A percentile compares a stretch with the other conserved stretches of the same genome.
phyloP scores from a whole-genome alignment of 2,329 filamentous ascomycete species.

The Penicillium sp. region DNA sequence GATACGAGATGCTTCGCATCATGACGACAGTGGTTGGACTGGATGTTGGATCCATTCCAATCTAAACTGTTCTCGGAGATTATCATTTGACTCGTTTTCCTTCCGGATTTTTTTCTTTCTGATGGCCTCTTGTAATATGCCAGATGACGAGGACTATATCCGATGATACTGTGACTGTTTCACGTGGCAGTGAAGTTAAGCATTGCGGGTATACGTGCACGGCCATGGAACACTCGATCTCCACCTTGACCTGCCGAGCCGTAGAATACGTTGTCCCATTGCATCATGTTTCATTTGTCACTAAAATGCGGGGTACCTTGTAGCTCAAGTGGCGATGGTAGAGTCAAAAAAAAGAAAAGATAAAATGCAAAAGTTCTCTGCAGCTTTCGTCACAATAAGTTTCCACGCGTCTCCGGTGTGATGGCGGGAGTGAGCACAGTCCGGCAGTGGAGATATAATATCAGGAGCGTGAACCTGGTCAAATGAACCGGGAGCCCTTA shows the following conservation, averaged over 20 bases:
- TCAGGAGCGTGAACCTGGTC: neutral
- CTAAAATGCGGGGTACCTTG: slow-evolving; percentile 14
- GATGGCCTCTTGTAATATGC: neutral
- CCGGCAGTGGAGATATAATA: neutral
- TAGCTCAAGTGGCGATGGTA: neutral
- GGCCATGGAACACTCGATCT: slow-evolving; percentile 8
- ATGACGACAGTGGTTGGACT: neutral
- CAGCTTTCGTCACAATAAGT: slow-evolving; percentile 11
- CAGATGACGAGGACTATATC: neutral
- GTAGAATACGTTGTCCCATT: slow-evolving; percentile 1
- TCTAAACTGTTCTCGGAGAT: neutral
- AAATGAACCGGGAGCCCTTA: neutral
- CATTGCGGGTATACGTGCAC: slow-evolving; percentile 14
- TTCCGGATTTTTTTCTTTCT: neutral
- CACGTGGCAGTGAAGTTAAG: slow-evolving; percentile 15
- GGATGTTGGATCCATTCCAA: neutral
- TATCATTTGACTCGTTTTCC: neutral
- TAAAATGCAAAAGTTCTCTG: slow-evolving; percentile 1
- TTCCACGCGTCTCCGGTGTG: neutral
- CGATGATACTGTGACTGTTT: neutral
- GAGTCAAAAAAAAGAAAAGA: neutral
- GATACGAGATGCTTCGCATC: neutral
- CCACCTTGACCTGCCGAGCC: slow-evolving; percentile 5
- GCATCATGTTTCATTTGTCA: slow-evolving; percentile 1
- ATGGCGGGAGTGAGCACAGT: neutral